Evolutionary conservation across 768 basidiomycete genomes (phyloP), one percentile per base, ranked within the genome.

Genomic region (Termitomyces sp.): DNA sequence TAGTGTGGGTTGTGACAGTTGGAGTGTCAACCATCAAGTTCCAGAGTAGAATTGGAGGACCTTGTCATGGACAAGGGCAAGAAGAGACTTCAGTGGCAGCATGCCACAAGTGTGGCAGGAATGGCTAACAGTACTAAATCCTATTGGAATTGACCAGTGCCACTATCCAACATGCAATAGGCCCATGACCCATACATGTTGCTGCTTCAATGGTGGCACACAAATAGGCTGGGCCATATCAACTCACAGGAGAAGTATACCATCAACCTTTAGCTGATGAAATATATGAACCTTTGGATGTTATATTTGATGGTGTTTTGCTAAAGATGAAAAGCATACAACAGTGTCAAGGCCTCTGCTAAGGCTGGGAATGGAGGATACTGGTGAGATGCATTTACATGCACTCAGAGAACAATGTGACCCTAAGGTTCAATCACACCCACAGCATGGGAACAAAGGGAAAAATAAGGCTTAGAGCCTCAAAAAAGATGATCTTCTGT

Each of bases 401-500:
- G 27, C 24, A 47, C 15, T 30, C 6, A 6, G 6, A 30, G 27
- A 30, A 8, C 15, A 3, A 27, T 27, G 30, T 16, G 13, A 47
- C 16, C 46, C 27, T 3, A 30, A 47, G 2, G 15, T 6, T 6
- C 46, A 47, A 30, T 1, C 12, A 13, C 30, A 22, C n/a, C n/a
- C n/a, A n/a, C n/a, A n/a, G n/a, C n/a, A n/a, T n/a, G n/a, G n/a
- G n/a, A n/a, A n/a, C n/a, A n/a, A n/a, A n/a, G n/a, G n/a, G n/a
- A n/a, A n/a, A n/a, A n/a, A n/a, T n/a, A n/a, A n/a, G n/a, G n/a
- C n/a, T n/a, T n/a, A n/a, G n/a, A n/a, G n/a, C n/a, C n/a, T 31
- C 13, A 54, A 5, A 54, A 61, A 20, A 45, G 75, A 24, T n/a
- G n/a, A 50, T n/a, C n/a, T n/a, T n/a, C n/a, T n/a, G n/a, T n/a